Conservation (phyloP, 169 alveolate species). For the Plasmodium inui region DNA sequence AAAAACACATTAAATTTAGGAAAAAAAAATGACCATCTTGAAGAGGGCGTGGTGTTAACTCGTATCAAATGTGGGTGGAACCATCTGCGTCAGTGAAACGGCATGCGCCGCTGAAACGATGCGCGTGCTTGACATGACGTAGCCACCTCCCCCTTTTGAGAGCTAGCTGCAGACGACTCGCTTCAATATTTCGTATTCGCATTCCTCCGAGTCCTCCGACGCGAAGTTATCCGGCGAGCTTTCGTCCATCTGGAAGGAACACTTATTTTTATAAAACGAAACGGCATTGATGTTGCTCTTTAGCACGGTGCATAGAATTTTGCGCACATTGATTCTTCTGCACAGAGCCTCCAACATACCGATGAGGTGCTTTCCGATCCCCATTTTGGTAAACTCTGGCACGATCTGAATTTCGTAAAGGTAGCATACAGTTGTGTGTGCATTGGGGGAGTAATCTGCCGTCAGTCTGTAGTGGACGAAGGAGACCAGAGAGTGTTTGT, state of each 20-base stretch:
- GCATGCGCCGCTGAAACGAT: too few species aligned
- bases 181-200: conserved; percentile 46
- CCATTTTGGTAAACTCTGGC: conserved; percentile 29
- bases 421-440: conserved; percentile 23
- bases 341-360: conserved; percentile 54
- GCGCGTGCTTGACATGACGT: too few species aligned
- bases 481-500: conserved; percentile 1
- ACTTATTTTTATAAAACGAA: conserved; percentile 78
- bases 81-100: background rate
- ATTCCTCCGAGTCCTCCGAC: conserved; percentile 14
- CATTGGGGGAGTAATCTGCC: conserved; percentile 43
- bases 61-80: background rate
- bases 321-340: conserved; percentile 19
- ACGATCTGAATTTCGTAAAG: conserved; percentile 35
- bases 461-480: conserved; percentile 42
- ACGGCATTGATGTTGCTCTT: conserved; percentile 79
- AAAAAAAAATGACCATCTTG: background rate
- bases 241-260: conserved; percentile 80
- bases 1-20: background rate
- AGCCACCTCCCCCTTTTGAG: background rate
- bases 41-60: background rate
- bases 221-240: conserved; percentile 79
- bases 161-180: background rate
- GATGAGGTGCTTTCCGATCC: conserved; percentile 79
- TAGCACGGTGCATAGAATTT: conserved; percentile 84